phyloP scores from a whole-genome alignment of 2,329 filamentous ascomycete species.

The Graphilbum sp. region DNA sequence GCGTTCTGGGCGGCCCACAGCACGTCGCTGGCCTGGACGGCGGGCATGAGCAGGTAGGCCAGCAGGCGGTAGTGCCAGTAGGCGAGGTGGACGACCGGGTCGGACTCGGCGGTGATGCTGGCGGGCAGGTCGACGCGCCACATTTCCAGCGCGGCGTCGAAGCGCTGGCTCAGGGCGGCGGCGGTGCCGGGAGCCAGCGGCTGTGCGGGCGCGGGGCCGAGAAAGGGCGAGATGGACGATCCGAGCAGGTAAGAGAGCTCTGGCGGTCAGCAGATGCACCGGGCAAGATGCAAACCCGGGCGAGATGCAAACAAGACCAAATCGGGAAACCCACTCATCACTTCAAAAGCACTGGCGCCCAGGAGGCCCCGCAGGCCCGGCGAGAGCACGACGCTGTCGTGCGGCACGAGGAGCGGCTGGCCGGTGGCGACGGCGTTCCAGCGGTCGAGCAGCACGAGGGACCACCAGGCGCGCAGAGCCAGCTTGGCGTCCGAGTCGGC shows the following conservation, averaged over 20 bases:
- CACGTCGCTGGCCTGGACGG: constrained; percentile 37
- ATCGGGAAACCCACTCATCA: constrained; percentile 38
- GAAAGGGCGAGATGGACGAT: constrained; percentile 22
- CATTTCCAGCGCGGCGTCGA: constrained; percentile 44
- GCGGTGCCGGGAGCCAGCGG: constrained; percentile 22
- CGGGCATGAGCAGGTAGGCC: constrained; percentile 41
- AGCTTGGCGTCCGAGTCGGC: constrained; percentile 40
- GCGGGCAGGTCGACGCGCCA: constrained; percentile 48
- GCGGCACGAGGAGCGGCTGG: constrained; percentile 44
- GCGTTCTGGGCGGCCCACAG: constrained; percentile 44
- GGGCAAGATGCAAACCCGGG: too few relatives aligned
- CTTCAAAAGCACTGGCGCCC: constrained; percentile 46
- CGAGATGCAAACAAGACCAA: not conserved
- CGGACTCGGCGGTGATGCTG: constrained; percentile 31
- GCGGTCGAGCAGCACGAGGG: constrained; percentile 52
- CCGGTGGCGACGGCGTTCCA: constrained; percentile 57
- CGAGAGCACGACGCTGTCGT: constrained; percentile 42
- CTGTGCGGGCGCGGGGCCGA: constrained; percentile 21
- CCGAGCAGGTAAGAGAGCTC: constrained; percentile 19
- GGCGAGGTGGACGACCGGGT: constrained; percentile 45
- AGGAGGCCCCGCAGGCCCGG: constrained; percentile 42
- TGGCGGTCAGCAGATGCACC: constrained; percentile 1
- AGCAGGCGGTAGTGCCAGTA: constrained; percentile 57
- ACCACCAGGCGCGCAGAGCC: constrained; percentile 53
- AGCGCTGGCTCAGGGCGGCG: constrained; percentile 28